Conservation (phyloP, 2,329 filamentous ascomycete species). For the Thielaviopsis ethacetica region DNA sequence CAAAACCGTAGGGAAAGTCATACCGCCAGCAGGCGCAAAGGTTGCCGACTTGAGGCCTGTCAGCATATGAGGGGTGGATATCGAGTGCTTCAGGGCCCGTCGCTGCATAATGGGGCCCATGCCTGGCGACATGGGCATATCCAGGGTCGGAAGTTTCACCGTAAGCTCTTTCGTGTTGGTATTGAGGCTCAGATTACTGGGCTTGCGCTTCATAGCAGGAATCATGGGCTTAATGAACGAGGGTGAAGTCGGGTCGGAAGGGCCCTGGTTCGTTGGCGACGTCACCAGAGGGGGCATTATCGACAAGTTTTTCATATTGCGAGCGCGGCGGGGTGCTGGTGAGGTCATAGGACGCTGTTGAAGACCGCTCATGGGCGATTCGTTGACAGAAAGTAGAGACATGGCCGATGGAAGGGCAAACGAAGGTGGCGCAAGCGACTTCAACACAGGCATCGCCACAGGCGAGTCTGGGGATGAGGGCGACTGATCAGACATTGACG, state of each 20-base stretch:
- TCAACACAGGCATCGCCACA: constrained; percentile 53
- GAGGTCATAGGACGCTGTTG: constrained; percentile 48
- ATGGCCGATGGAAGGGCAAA: constrained; percentile 24
- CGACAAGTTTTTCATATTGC: constrained; percentile 71
- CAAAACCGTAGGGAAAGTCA: constrained; percentile 45
- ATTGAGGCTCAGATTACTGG: constrained; percentile 62
- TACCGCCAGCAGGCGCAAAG: constrained; percentile 44
- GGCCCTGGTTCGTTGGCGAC: constrained; percentile 28
- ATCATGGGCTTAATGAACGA: constrained; percentile 69
- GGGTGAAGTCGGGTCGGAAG: constrained; percentile 53
- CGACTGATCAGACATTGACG: constrained; percentile 75
- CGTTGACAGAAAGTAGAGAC: constrained; percentile 26
- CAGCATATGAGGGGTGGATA: constrained; percentile 51
- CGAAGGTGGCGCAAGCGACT: constrained; percentile 48
- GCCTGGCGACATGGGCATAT: constrained; percentile 38
- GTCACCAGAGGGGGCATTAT: constrained; percentile 47
- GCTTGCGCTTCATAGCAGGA: constrained; percentile 54
- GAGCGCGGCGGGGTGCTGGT: constrained; percentile 52
- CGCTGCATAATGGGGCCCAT: constrained; percentile 44
- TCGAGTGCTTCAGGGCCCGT: constrained; percentile 48
- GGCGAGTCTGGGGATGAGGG: constrained; percentile 89
- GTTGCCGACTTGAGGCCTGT: constrained; percentile 40
- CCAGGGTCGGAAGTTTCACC: constrained; percentile 27
- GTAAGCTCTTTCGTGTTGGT: constrained; percentile 46
- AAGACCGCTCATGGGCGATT: constrained; percentile 21